Percentiles rank a stretch among this genome's conserved stretches.
Conservation (phyloP, 2,329 filamentous ascomycete genomes). For the Lachnellula suecica region DNA sequence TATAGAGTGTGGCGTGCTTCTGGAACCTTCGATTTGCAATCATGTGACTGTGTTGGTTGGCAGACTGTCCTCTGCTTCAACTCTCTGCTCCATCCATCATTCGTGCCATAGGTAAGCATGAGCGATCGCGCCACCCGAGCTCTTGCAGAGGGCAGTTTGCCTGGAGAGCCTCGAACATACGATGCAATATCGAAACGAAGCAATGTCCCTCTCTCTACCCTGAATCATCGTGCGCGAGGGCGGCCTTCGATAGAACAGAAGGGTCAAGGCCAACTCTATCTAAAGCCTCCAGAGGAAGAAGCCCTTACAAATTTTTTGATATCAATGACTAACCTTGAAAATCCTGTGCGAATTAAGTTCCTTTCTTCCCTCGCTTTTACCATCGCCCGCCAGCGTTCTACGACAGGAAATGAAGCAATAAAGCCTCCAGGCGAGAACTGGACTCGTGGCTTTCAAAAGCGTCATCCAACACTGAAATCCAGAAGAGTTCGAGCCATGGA, state of each 20-base stretch:
- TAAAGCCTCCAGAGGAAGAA: not conserved
- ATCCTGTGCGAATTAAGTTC: slow-evolving; percentile 9
- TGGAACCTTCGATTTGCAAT: no score
- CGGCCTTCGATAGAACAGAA: slow-evolving; percentile 6
- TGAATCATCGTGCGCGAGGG: slow-evolving; percentile 18
- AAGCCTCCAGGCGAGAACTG: slow-evolving; percentile 15
- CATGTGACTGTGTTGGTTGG: no score
- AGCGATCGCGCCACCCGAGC: not conserved
- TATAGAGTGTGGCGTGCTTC: no score
- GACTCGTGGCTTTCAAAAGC: slow-evolving; percentile 17
- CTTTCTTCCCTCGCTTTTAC: slow-evolving; percentile 9
- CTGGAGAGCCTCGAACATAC: slow-evolving; percentile 1
- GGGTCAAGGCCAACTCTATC: slow-evolving; percentile 1
- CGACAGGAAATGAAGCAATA: slow-evolving; percentile 1
- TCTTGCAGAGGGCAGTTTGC: not conserved
- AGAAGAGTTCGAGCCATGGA: slow-evolving; percentile 16
- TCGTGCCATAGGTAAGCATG: no score
- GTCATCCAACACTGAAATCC: slow-evolving; percentile 17
- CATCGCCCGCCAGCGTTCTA: slow-evolving; percentile 8
- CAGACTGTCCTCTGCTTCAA: no score
- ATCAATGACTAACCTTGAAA: slow-evolving; percentile 18
- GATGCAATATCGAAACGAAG: no score
- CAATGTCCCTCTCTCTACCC: no score
- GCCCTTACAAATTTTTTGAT: slow-evolving; percentile 7
- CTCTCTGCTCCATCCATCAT: no score